Percentiles rank a stretch among this genome's conserved stretches.
phyloP scores from a whole-genome alignment of 1,284 basidiomycete genomes.

The Stygiomarasmius scandens region DNA sequence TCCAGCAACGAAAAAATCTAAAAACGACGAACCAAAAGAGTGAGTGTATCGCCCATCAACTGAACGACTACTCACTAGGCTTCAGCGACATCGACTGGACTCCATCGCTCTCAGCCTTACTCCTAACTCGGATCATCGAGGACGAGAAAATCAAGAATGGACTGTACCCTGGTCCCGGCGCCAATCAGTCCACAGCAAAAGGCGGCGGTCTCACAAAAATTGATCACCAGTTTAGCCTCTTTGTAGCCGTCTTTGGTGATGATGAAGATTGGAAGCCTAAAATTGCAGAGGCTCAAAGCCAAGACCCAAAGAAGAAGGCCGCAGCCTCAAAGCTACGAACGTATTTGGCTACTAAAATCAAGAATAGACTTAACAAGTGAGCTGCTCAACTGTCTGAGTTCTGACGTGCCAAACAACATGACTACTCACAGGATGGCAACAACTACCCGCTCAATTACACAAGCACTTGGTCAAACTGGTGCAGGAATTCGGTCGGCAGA shows the following conservation, averaged over 20 bases:
- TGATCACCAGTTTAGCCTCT: slow-evolving; percentile 11
- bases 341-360: not conserved
- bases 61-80: too few relatives aligned
- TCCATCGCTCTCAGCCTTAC: not conserved
- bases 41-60: too few relatives aligned
- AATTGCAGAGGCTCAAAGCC: not conserved
- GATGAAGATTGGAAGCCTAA: not conserved
- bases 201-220: slow-evolving; percentile 13
- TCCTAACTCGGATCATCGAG: slow-evolving; percentile 9
- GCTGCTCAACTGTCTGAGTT: too few relatives aligned
- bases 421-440: slow-evolving; percentile 9
- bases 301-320: not conserved
- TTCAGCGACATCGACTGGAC: slow-evolving; percentile 3
- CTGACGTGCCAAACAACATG: too few relatives aligned
- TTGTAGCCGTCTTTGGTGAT: slow-evolving; percentile 5
- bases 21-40: too few relatives aligned
- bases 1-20: too few relatives aligned
- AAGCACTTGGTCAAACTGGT: slow-evolving; percentile 14
- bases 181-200: slow-evolving; percentile 11
- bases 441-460: not conserved
- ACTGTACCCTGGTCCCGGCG: slow-evolving; percentile 14
- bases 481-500: slow-evolving; percentile 11
- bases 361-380: not conserved
- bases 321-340: not conserved
- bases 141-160: slow-evolving; percentile 10